Evolutionary conservation across 306 rosid species (phyloP).

Genomic region (Medicago arabica): DNA sequence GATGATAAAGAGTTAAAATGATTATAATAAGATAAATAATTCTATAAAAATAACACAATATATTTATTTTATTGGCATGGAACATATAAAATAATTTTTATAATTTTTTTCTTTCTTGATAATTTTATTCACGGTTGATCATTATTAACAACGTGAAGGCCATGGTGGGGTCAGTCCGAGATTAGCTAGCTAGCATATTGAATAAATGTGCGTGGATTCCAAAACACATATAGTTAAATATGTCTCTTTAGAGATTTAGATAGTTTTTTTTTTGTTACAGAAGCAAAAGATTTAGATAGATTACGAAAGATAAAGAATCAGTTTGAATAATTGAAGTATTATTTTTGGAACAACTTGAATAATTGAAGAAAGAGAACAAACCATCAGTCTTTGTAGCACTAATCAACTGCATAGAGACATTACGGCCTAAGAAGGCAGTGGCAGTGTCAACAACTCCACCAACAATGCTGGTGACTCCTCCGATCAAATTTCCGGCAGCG

Average conservation of each 20-base stretch:
- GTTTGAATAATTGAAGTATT: background rate
- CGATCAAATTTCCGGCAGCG: fast-evolving
- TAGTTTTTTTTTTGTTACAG: no score
- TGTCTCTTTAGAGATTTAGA: background rate
- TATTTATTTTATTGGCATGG: no score
- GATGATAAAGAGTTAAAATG: no score
- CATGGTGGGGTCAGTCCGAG: background rate
- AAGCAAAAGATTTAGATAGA: background rate
- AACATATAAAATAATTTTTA: no score
- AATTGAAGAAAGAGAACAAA: background rate
- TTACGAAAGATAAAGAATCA: background rate
- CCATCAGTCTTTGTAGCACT: slow-evolving; percentile 45
- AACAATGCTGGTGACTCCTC: background rate
- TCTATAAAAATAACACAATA: no score
- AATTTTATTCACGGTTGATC: no score
- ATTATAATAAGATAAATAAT: no score
- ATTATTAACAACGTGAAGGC: background rate
- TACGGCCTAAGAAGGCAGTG: slow-evolving; percentile 34
- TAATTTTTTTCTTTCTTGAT: no score
- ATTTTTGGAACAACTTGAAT: background rate
- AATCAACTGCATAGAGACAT: slow-evolving; percentile 42
- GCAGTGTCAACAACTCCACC: background rate
- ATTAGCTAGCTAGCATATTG: background rate
- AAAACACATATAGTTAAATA: background rate
- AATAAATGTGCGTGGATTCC: background rate